Conservation (phyloP, 345 rosid species). For the Brassica carinata region DNA sequence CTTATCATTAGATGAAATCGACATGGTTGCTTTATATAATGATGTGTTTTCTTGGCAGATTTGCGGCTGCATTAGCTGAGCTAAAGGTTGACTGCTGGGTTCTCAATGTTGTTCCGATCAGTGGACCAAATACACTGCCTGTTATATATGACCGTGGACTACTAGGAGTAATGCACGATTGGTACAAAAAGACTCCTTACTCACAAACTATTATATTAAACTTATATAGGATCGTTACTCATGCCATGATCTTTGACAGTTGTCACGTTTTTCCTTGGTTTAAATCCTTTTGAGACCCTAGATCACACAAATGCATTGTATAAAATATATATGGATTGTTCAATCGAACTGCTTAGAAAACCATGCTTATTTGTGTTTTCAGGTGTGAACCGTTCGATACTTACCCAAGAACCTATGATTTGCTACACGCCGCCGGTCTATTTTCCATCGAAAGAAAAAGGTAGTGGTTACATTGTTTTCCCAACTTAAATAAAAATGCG, state of each 20-base stretch:
- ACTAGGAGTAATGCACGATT: constrained; percentile 92
- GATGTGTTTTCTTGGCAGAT: constrained; percentile 54
- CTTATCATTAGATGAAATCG: background rate
- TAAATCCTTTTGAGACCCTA: too few species aligned
- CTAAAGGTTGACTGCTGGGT: constrained; percentile 82
- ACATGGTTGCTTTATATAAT: constrained; percentile 2
- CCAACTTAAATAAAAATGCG: background rate
- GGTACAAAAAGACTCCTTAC: constrained; percentile 50
- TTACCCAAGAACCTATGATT: constrained; percentile 92
- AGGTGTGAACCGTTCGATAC: constrained; percentile 99
- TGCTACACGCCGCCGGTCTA: constrained; percentile 87
- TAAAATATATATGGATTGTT: too few species aligned
- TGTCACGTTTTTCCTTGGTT: background rate
- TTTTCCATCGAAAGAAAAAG: constrained; percentile 88
- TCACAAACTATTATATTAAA: background rate
- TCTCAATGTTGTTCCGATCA: constrained; percentile 85
- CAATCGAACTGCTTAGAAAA: too few species aligned
- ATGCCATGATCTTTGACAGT: constrained; percentile 16
- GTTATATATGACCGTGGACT: constrained; percentile 97
- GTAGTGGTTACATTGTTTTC: constrained; percentile 38
- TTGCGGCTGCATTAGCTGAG: constrained; percentile 82
- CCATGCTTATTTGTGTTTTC: constrained; percentile 4
- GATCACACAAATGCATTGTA: too few species aligned
- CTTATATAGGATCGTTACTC: background rate
- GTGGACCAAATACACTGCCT: constrained; percentile 91